These are phyloP conservation scores for Geotrichum phurueaensis DNA, from an alignment of 1,139 yeast species.

Conservation along the genomic window DNA sequence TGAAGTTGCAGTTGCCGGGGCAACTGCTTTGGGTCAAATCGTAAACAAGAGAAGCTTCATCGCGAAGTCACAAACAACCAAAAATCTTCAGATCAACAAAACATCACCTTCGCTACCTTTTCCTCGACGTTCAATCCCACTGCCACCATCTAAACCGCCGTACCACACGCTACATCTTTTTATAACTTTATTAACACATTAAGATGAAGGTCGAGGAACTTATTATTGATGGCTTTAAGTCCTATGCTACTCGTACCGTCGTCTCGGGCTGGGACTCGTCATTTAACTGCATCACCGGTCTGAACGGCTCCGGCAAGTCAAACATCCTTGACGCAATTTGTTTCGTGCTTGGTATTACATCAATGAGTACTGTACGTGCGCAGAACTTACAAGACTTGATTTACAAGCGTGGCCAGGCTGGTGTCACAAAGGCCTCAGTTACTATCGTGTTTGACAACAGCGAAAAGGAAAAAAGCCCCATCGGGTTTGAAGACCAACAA, in stretches of 20 bases:
- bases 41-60: neutral
- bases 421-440: conserved; percentile 94
- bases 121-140: neutral
- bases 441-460: conserved; percentile 89
- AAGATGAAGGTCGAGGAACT: conserved; percentile 89
- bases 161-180: neutral
- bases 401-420: conserved; percentile 96
- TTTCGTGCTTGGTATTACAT: conserved; percentile 93
- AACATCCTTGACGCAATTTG: conserved; percentile 94
- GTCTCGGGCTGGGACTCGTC: conserved; percentile 93
- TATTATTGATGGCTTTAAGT: conserved; percentile 95
- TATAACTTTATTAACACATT: neutral
- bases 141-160: neutral
- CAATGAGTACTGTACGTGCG: conserved; percentile 92
- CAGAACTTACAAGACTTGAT: conserved; percentile 88
- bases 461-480: conserved; percentile 71
- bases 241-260: conserved; percentile 95
- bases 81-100: neutral
- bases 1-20: conserved; percentile 2
- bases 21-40: neutral
- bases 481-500: conserved; percentile 74
- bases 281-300: conserved; percentile 95
- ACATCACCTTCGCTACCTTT: neutral
- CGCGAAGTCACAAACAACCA: neutral
- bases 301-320: conserved; percentile 96